Base-by-base conservation (phyloP, 805 yeast genomes). In the Saccharomycopsis guyanensis region DNA sequence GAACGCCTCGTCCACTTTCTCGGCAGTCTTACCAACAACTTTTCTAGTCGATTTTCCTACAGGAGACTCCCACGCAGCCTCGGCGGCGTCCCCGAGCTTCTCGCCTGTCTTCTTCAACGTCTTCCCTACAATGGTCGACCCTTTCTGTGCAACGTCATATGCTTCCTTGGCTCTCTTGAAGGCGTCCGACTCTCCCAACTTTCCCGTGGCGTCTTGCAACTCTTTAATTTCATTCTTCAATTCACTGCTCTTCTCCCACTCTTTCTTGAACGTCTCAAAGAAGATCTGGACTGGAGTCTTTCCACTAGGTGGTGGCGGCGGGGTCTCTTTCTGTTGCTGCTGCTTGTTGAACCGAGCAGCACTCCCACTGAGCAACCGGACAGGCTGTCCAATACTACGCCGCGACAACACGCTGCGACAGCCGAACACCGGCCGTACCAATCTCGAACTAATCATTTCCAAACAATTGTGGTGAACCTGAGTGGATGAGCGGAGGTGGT, bases 11-110 rank as follows among this genome's bases (percentile, higher is more conserved):
- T 86, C 93, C n/a, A 91, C 81, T 12, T 73, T 79, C 46, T 86
- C 86, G 1, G 94, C 96, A 3, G 96, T 80, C 43, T 76, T 74
- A 49, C 73, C 75, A n/a, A 87, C 91, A 0, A 88, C 87, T 38
- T 78, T 72, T 58, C 97, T 76, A n/a, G 96, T 89, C 41, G 82
- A 83, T 62, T 82, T 80, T 51, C 95, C 93, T 37, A 91, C 85
- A 20, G 93, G 86, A 1, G 96, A 87, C 51, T 93, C 96, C 98
- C 98, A 93, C 1, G 97, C 96, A 50, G 81, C 82, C 34, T 75
- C 71, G 3, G 96, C 97, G 38, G 80, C 95, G 48, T 75, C 82
- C 45, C 96, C 97, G 31, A 93, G 87, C 34, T 80, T 91, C 57
- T 84, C 86, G n/a, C 97, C 97, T 3, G 97, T 93, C 65, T 84